Evolutionary conservation across 208 protist genomes (phyloP), one percentile per base, ranked within the genome.

Genomic region (Trypanosoma mega): DNA sequence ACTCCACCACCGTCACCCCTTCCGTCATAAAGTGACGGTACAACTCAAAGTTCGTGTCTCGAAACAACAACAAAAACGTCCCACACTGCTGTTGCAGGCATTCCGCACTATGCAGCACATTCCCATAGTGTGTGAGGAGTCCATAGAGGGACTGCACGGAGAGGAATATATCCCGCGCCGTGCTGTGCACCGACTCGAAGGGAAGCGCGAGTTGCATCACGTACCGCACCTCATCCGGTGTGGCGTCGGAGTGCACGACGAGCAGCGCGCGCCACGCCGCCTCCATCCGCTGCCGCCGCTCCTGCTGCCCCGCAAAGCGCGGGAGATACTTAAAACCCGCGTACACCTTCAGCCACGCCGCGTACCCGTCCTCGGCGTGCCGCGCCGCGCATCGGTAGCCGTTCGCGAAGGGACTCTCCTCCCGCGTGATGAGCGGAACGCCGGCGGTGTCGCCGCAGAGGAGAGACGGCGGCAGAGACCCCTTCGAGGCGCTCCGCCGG

Each of bases 1-100:
- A 95, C 58, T 91, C 85, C 53, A 77, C 61, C 12, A 75, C 72
- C 0, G 74, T 69, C 23, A 95, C 55, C 2, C 83, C 78, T 48
- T 92, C 78, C 24, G 56, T 56, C 12, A 77, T 75, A 63, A 95
- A 92, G 71, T 95, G 89, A 27, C 82, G 54, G 57, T 93, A 95
- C 24, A 95, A 59, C 21, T 77, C 60, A 47, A 72, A 70, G 56
- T 93, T 78, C 34, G 74, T 75, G 16, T 73, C 55, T 18, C 71
- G 83, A 59, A 95, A 92, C 29, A 92, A 68, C 76, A 88, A 80
- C 14, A 95, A 56, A 56, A 95, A 92, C 26, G 62, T 75, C 0
- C 85, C 89, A 58, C 85, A 93, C 75, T 87, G 71, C 37, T 12
- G 14, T 72, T 95, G 85, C 66, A 91, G 55, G 50, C 80, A 76